phyloP scores from a whole-genome alignment of 2,329 filamentous ascomycete species.

The Fusarium stilboides region DNA sequence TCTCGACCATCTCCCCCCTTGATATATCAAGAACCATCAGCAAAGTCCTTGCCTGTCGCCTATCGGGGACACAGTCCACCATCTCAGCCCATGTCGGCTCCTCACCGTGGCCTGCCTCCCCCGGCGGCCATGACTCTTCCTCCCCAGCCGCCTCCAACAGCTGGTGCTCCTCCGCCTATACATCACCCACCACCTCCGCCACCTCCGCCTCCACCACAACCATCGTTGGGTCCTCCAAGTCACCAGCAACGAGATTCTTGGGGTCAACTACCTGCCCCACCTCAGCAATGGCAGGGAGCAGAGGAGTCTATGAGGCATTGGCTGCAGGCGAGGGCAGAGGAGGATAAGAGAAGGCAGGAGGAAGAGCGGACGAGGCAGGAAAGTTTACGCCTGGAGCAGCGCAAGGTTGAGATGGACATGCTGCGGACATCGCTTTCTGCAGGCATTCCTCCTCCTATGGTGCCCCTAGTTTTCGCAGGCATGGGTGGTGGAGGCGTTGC shows the following conservation, averaged over 20 bases:
- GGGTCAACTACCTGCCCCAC: conserved; percentile 73
- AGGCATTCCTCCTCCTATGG: conserved; percentile 80
- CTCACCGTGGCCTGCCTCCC: conserved; percentile 78
- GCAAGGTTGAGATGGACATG: conserved; percentile 81
- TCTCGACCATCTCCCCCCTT: conserved; percentile 70
- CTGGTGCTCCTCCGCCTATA: conserved; percentile 47
- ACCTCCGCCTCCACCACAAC: conserved; percentile 46
- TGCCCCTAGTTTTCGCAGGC: conserved; percentile 81
- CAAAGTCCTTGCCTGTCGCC: conserved; percentile 58
- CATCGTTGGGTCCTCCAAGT: conserved; percentile 49
- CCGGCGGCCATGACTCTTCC: conserved; percentile 76
- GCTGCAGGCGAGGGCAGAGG: conserved; percentile 79
- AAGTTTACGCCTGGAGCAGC: conserved; percentile 77
- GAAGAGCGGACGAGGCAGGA: conserved; percentile 79
- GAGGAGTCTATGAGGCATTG: conserved; percentile 81
- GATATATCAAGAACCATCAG: conserved; percentile 63
- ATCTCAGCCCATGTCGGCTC: conserved; percentile 75
- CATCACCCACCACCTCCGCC: conserved; percentile 53
- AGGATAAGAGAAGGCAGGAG: conserved; percentile 81
- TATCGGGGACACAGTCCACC: conserved; percentile 64
- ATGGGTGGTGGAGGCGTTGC: conserved; percentile 74
- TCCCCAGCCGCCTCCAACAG: conserved; percentile 59
- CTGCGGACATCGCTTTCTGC: conserved; percentile 77
- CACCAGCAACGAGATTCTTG: conserved; percentile 58
- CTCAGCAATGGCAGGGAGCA: conserved; percentile 75